Evolutionary conservation across 2,329 filamentous ascomycete species (phyloP), one percentile per base, ranked within the genome.

Genomic region (Epichloe gansuensis): DNA sequence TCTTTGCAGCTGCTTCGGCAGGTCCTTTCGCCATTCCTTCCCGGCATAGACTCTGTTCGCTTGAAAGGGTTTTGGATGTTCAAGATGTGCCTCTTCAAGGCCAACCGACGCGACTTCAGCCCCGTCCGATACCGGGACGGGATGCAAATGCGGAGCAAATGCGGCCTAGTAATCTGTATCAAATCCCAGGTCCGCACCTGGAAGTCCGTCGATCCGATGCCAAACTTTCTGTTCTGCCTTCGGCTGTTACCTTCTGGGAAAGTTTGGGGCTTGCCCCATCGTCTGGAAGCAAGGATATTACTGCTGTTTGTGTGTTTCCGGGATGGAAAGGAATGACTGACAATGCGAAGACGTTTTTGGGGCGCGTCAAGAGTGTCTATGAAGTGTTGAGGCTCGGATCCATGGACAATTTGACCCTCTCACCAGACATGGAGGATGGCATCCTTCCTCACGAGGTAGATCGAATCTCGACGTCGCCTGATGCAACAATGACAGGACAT

Each of bases 171-270:
- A 77, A 74, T 56, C 67, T 83, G 2, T 85, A 85, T 57, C 72
- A 75, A 42, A 78, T 93, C 2, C 77, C 79, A 1, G 72, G 82
- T 0, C 87, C 88, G 1, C 83, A 87, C 60, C 71, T 93, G 39
- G 82, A 88, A 58, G 73, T 94, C 11, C 82, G 83, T 48, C 77
- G 88, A 51, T 79, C 82, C 21, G 85, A 89, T 41, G 75, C 76
- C 2, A 79, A 78, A 47, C 77, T 90, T 52, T 88, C 89, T 11
- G 73, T 94, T 41, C 72, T 91, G 23, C 86, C 88, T 2, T 80
- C 87, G 0, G 85, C 86, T 0, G 71, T 91, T 21, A 71, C 77
- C 1, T 95, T 93, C 62, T 94, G 88, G 89, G 88, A 93, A 62
- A 82, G 83, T 46, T 71, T 94, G 17, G 86, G 87, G 0, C 74